A percentile compares a stretch with the other conserved stretches of the same genome.
These are phyloP conservation scores for Talaromyces atroroseus DNA, from an alignment of 2,329 filamentous ascomycete genomes.

Conservation along the genomic window DNA sequence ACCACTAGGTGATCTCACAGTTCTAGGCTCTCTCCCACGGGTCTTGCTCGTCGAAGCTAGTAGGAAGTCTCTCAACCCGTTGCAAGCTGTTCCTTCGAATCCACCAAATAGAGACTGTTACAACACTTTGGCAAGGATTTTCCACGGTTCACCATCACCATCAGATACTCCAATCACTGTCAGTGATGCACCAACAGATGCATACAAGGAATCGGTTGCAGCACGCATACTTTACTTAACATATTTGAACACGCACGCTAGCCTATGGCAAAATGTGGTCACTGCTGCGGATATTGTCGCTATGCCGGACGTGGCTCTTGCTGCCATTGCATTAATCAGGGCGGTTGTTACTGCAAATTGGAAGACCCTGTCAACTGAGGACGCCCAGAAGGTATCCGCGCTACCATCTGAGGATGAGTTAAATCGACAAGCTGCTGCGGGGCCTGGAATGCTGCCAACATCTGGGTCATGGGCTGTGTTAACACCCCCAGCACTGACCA, in stretches of 20 bases:
- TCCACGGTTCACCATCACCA: constrained; percentile 49
- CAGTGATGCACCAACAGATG: constrained; percentile 34
- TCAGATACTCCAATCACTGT: constrained; percentile 16
- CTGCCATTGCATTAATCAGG: constrained; percentile 49
- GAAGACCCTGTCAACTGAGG: constrained; percentile 35
- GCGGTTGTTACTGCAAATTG: constrained; percentile 53
- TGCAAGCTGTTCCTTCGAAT: constrained; percentile 48
- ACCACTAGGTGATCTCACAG: constrained; percentile 51
- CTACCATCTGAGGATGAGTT: constrained; percentile 38
- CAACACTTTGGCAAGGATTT: constrained; percentile 50
- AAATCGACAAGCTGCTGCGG: constrained; percentile 31
- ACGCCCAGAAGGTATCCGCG: constrained; percentile 20
- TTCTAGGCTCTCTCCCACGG: constrained; percentile 55
- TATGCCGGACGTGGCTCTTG: constrained; percentile 52
- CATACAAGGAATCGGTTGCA: constrained; percentile 45
- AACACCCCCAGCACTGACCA: constrained; percentile 45
- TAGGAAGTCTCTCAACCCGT: constrained; percentile 35
- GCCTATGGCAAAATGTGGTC: constrained; percentile 49
- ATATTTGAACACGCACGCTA: constrained; percentile 48
- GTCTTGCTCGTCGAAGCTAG: constrained; percentile 45
- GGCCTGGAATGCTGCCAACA: constrained; percentile 32
- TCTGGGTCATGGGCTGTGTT: constrained; percentile 50
- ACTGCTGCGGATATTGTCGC: constrained; percentile 53
- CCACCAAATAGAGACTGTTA: constrained; percentile 51
- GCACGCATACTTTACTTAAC: constrained; percentile 52